phyloP scores from a whole-genome alignment of 805 yeast species.

The Ogataea trehalophila region DNA sequence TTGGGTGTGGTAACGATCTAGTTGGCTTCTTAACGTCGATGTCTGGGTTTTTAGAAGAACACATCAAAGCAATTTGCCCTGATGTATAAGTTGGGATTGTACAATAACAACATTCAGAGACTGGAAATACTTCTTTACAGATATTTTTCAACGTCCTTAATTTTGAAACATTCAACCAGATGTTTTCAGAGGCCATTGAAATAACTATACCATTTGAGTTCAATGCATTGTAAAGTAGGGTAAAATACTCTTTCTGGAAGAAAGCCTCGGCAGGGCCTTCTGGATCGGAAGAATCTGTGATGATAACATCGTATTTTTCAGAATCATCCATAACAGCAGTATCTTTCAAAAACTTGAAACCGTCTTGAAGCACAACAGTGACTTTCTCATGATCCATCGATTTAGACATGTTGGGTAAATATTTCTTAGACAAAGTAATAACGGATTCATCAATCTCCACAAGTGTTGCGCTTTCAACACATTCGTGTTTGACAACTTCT shows the following conservation, averaged over 20 bases:
- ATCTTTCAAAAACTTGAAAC: slow-evolving; percentile 66
- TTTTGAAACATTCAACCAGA: slow-evolving; percentile 64
- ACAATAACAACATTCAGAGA: slow-evolving; percentile 66
- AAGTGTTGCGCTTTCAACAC: slow-evolving; percentile 60
- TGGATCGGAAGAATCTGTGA: slow-evolving; percentile 91
- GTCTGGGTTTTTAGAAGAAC: slow-evolving; percentile 55
- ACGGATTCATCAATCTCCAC: slow-evolving; percentile 91
- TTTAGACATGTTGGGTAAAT: slow-evolving; percentile 71
- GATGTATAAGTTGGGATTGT: slow-evolving; percentile 86
- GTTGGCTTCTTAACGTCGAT: slow-evolving; percentile 47
- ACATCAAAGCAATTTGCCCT: slow-evolving; percentile 78
- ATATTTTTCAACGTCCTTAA: slow-evolving; percentile 42
- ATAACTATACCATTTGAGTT: slow-evolving; percentile 40
- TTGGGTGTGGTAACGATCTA: slow-evolving; percentile 39
- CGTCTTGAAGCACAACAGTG: slow-evolving; percentile 68
- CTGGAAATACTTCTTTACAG: slow-evolving; percentile 52
- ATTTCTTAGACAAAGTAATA: slow-evolving; percentile 63
- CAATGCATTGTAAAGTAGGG: slow-evolving; percentile 59
- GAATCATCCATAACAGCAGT: slow-evolving; percentile 30
- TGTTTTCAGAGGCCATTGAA: slow-evolving; percentile 78
- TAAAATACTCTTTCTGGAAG: slow-evolving; percentile 73
- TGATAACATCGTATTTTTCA: slow-evolving; percentile 71
- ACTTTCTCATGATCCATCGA: slow-evolving; percentile 62
- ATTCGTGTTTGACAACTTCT: slow-evolving; percentile 67
- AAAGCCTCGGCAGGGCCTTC: slow-evolving; percentile 91